Evolutionary conservation across 805 yeast genomes (phyloP).

Genomic region (Metschnikowia proteae): DNA sequence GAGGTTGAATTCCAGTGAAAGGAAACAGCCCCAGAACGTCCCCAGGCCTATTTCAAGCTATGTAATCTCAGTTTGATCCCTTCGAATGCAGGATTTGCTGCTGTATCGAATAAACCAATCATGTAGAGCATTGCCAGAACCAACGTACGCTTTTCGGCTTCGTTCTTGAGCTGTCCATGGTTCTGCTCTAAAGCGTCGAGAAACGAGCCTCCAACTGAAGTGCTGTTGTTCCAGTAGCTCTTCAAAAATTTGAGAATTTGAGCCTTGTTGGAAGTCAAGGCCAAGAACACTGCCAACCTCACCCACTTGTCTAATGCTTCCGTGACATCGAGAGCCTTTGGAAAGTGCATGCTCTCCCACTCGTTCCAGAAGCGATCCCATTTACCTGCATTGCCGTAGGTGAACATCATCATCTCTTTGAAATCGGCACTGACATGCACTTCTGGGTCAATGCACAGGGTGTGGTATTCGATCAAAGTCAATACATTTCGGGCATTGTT

Average conservation of each 20-base stretch:
- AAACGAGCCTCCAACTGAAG: conserved; percentile 24
- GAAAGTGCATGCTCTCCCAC: conserved; percentile 27
- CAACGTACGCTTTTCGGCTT: conserved; percentile 23
- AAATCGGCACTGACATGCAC: conserved; percentile 19
- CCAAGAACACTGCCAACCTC: conserved; percentile 31
- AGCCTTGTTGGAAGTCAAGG: conserved; percentile 23
- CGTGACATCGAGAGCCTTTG: conserved; percentile 2
- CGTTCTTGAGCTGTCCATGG: conserved; percentile 18
- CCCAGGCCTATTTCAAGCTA: background rate
- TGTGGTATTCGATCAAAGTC: conserved; percentile 24
- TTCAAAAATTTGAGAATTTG: conserved; percentile 28
- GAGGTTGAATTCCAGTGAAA: background rate
- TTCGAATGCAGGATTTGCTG: conserved; percentile 7
- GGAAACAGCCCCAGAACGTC: background rate
- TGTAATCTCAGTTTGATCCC: conserved; percentile 4
- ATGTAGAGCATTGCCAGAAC: conserved; percentile 20
- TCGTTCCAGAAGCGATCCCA: conserved; percentile 39
- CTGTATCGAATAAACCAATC: conserved; percentile 15
- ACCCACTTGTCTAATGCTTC: conserved; percentile 26
- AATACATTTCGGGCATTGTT: conserved; percentile 30
- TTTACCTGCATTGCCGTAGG: conserved; percentile 37
- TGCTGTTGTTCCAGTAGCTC: conserved; percentile 27
- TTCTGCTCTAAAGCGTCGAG: conserved; percentile 18
- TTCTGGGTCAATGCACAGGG: conserved; percentile 9
- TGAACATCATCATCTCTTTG: conserved; percentile 32